Evolutionary conservation across 106 monocot genomes (phyloP).

Genomic region (Acorus gramineus): DNA sequence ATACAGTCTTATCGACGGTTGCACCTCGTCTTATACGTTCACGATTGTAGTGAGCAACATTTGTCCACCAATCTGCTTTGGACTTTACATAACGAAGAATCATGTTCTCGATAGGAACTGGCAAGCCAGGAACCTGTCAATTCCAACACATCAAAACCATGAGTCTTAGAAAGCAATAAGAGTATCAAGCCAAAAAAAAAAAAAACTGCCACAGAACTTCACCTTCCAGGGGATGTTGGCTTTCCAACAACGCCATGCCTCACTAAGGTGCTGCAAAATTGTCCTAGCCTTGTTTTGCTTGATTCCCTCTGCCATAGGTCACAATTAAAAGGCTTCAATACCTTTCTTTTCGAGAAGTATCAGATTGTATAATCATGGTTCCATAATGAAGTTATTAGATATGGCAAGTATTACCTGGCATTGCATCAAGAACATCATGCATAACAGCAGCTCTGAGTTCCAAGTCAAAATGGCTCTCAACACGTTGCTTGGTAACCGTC

Average conservation of each 20-base stretch:
- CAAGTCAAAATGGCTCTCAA: conserved; percentile 98
- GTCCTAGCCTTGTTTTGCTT: conserved; percentile 99
- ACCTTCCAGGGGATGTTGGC: conserved; percentile 99
- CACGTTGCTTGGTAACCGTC: conserved; percentile 97
- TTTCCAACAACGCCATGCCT: conserved; percentile 99
- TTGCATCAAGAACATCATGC: conserved; percentile 99
- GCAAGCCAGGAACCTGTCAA: conserved; percentile 90
- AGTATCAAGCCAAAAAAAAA: neutral
- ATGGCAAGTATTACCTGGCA: conserved; percentile 63
- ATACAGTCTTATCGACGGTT: conserved; percentile 98
- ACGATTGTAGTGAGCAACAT: conserved; percentile 99
- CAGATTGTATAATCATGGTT: too few relatives aligned
- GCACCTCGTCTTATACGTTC: conserved; percentile 99
- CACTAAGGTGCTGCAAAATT: conserved; percentile 96
- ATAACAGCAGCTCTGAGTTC: conserved; percentile 99
- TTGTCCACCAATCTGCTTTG: conserved; percentile 99
- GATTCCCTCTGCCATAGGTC: conserved; percentile 68
- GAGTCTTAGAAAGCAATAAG: neutral
- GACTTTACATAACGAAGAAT: conserved; percentile 99
- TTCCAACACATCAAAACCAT: neutral
- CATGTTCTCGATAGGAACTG: conserved; percentile 99
- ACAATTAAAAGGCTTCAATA: neutral
- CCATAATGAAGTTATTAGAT: neutral
- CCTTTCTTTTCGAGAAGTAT: neutral
- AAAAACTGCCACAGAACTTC: neutral